Conservation (phyloP, 179 eudicot genomes). For the Silene coronaria region DNA sequence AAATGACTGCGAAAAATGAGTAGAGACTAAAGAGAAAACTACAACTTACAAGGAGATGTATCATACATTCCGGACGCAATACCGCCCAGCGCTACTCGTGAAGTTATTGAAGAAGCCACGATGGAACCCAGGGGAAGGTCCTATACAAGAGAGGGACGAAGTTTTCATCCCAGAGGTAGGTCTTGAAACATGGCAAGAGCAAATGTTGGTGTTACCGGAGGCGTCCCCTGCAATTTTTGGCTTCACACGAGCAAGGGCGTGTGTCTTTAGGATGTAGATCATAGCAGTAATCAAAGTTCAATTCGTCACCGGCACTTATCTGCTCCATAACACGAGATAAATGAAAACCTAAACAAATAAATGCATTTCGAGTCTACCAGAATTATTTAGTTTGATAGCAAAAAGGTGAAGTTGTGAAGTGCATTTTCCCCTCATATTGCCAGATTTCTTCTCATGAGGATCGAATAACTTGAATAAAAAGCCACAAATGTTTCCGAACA, state of each 20-base stretch:
- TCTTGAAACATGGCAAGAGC: neutral
- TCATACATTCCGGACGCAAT: neutral
- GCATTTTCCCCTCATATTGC: too few species aligned
- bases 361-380: neutral
- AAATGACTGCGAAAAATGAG: neutral
- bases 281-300: conserved; percentile 55
- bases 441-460: too few species aligned
- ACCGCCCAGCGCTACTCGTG: conserved; percentile 1
- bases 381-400: neutral
- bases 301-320: conserved; percentile 78
- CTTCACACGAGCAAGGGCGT: conserved; percentile 59
- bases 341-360: neutral
- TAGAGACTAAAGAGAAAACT: conserved; percentile 2
- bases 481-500: too few species aligned
- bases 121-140: neutral
- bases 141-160: neutral
- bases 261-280: conserved; percentile 58
- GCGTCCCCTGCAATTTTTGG: conserved; percentile 67
- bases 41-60: conserved; percentile 16
- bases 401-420: neutral
- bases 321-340: conserved; percentile 25
- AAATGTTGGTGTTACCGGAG: conserved; percentile 28
- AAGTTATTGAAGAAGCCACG: neutral
- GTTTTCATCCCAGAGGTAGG: too few species aligned
- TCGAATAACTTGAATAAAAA: too few species aligned